Conservation (phyloP, 495 filamentous ascomycete genomes). For the Staphylotrichum longicolle region DNA sequence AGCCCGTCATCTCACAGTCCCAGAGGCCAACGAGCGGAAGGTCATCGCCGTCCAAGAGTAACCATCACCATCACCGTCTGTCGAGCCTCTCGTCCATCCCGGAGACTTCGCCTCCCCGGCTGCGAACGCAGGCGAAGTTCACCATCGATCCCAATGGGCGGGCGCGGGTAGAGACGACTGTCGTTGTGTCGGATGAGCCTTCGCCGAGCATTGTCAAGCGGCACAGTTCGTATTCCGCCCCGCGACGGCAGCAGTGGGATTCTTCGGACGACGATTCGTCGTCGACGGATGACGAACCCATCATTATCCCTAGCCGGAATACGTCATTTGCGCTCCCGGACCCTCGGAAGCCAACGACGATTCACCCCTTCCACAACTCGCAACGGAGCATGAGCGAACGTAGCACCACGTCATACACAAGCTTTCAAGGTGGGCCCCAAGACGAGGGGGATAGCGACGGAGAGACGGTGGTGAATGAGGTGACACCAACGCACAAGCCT, state of each 20-base stretch:
- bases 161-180: slow-evolving; percentile 67
- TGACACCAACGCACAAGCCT: slow-evolving; percentile 29
- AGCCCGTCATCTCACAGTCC: slow-evolving; percentile 38
- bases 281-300: slow-evolving; percentile 65
- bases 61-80: slow-evolving; percentile 39
- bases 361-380: slow-evolving; percentile 56
- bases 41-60: slow-evolving; percentile 49
- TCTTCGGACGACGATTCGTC: slow-evolving; percentile 50
- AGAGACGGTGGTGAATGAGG: slow-evolving; percentile 54
- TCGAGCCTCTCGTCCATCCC: slow-evolving; percentile 52
- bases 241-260: slow-evolving; percentile 33
- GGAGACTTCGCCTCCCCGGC: slow-evolving; percentile 43
- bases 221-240: slow-evolving; percentile 31
- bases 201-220: slow-evolving; percentile 31
- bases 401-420: slow-evolving; percentile 40
- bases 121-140: slow-evolving; percentile 61
- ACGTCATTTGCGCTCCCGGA: slow-evolving; percentile 60
- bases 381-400: slow-evolving; percentile 47
- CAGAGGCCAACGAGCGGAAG: slow-evolving; percentile 41
- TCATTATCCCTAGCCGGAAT: slow-evolving; percentile 62
- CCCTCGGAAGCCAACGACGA: slow-evolving; percentile 44
- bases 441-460: slow-evolving; percentile 53
- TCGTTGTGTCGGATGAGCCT: slow-evolving; percentile 49
- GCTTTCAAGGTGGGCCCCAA: slow-evolving; percentile 35
- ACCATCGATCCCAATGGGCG: slow-evolving; percentile 69